These are phyloP conservation scores for Crithidia bombi DNA, from an alignment of 208 protist genomes.

Conservation along the genomic window DNA sequence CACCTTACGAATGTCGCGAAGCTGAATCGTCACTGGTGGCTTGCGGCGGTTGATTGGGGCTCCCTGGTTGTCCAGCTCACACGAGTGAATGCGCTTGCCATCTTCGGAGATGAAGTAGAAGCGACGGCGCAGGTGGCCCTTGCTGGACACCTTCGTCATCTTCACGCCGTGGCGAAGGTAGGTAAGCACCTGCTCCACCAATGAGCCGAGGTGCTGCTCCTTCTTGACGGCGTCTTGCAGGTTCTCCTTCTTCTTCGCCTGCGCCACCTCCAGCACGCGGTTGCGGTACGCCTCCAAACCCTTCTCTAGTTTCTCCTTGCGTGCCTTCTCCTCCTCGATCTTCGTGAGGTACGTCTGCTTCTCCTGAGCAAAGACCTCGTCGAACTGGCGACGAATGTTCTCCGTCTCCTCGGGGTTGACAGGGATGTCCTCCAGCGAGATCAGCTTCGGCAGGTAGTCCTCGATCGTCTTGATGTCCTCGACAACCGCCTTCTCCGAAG, in stretches of 20 bases:
- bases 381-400: conserved; percentile 85
- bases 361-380: conserved; percentile 86
- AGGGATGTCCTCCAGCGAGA: conserved; percentile 86
- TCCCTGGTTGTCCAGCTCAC: conserved; percentile 84
- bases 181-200: conserved; percentile 87
- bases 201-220: conserved; percentile 78
- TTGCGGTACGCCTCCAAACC: conserved; percentile 85
- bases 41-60: conserved; percentile 81
- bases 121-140: conserved; percentile 67
- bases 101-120: conserved; percentile 93
- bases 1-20: conserved; percentile 88
- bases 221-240: conserved; percentile 83
- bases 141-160: conserved; percentile 91
- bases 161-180: conserved; percentile 85
- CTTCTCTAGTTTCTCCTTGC: conserved; percentile 90
- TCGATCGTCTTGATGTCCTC: conserved; percentile 89
- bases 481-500: conserved; percentile 72
- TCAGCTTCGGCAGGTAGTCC: conserved; percentile 87
- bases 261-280: conserved; percentile 73
- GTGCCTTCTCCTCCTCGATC: conserved; percentile 85
- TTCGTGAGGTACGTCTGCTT: conserved; percentile 77
- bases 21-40: conserved; percentile 81
- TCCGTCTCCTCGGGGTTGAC: conserved; percentile 88
- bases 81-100: conserved; percentile 87
- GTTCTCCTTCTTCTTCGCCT: conserved; percentile 86